Evolutionary conservation across 108 stramenopile species (phyloP).

Genomic region (Ochromonas danica): DNA sequence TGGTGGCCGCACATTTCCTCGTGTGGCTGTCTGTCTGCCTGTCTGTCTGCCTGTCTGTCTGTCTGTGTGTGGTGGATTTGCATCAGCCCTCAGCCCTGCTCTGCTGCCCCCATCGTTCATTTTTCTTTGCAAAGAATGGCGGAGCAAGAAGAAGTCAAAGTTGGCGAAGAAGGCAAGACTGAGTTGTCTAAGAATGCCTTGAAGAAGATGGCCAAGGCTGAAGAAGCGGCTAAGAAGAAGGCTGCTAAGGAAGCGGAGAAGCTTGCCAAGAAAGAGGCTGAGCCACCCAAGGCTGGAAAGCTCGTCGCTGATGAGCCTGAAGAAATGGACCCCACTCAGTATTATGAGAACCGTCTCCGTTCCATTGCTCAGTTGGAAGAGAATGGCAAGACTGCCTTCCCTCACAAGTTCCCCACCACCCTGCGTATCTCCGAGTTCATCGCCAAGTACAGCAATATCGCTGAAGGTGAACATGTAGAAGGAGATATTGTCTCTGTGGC

Average conservation of each 20-base stretch:
- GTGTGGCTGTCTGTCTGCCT: too few relatives aligned
- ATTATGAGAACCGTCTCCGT: constrained; percentile 81
- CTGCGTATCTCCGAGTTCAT: constrained; percentile 83
- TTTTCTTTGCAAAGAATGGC: too few relatives aligned
- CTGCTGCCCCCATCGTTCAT: too few relatives aligned
- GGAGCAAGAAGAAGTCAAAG: too few relatives aligned
- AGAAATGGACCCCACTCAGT: constrained; percentile 86
- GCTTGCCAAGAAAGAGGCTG: constrained; percentile 51
- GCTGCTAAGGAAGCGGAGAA: constrained; percentile 58
- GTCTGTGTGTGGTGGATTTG: too few relatives aligned
- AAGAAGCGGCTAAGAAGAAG: constrained; percentile 51
- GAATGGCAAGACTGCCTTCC: constrained; percentile 85
- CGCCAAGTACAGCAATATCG: constrained; percentile 67
- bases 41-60: too few relatives aligned
- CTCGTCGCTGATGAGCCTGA: constrained; percentile 68
- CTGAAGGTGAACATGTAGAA: constrained; percentile 68
- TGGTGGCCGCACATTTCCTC: too few relatives aligned
- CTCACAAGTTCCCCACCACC: constrained; percentile 94
- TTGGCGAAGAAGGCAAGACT: neutral
- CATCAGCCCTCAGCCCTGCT: too few relatives aligned
- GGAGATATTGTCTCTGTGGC: constrained; percentile 74
- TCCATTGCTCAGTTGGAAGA: constrained; percentile 72
- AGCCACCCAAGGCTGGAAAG: constrained; percentile 53
- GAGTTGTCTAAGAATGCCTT: constrained; percentile 47
- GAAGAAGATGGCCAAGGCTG: constrained; percentile 52